phyloP scores from a whole-genome alignment of 1,284 basidiomycete genomes.

The Cutaneotrichosporon spelunceum region DNA sequence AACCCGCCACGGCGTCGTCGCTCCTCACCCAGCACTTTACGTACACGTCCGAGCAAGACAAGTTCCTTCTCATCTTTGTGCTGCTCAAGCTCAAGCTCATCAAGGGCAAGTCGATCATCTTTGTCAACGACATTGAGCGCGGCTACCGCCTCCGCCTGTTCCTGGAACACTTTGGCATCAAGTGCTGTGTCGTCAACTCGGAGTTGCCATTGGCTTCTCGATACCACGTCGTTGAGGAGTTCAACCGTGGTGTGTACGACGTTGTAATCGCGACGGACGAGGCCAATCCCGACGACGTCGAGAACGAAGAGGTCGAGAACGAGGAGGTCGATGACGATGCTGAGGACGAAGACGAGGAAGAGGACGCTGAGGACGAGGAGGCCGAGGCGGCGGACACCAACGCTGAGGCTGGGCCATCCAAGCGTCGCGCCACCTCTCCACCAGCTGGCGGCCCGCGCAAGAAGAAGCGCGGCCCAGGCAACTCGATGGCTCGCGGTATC shows the following conservation, averaged over 20 bases:
- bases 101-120: constrained; percentile 93
- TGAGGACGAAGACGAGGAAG: constrained; percentile 36
- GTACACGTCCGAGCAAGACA: constrained; percentile 88
- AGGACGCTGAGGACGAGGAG: constrained; percentile 53
- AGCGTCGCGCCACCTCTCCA: constrained; percentile 42
- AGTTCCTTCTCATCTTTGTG: constrained; percentile 91
- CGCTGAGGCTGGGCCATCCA: constrained; percentile 43
- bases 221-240: constrained; percentile 98
- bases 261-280: constrained; percentile 99
- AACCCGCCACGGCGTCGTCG: constrained; percentile 67
- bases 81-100: constrained; percentile 92
- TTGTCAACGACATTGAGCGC: constrained; percentile 95
- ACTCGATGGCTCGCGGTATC: constrained; percentile 91
- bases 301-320: constrained; percentile 51
- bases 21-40: constrained; percentile 74
- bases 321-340: constrained; percentile 32
- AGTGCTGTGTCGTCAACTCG: constrained; percentile 92
- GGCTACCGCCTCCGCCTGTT: constrained; percentile 94
- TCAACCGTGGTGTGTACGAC: constrained; percentile 97
- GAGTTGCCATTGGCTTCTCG: constrained; percentile 93
- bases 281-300: constrained; percentile 57
- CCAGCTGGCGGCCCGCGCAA: constrained; percentile 20
- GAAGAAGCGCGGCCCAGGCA: constrained; percentile 65
- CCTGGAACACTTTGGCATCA: constrained; percentile 95
- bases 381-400: constrained; percentile 48